A percentile compares a stretch with the other conserved stretches of the same genome.
These are phyloP conservation scores for Ophiocordyceps polyrhachis-furcata DNA, from an alignment of 2,329 filamentous ascomycete species.

Conservation along the genomic window DNA sequence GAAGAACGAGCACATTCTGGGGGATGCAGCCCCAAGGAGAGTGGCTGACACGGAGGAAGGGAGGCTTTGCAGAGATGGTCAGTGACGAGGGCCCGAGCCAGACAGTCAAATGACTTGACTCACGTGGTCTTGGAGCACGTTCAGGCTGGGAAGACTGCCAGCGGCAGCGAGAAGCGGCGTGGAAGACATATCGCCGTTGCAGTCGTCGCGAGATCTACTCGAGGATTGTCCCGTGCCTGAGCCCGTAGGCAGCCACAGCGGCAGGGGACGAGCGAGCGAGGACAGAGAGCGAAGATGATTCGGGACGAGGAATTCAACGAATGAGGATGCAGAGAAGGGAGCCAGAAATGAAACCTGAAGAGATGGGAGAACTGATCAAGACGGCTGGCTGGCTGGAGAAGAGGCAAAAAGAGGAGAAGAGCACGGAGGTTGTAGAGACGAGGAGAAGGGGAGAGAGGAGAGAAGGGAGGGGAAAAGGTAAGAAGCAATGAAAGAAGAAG, in stretches of 20 bases:
- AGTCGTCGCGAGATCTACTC: slow-evolving; percentile 1
- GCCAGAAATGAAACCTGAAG: slow-evolving; percentile 1
- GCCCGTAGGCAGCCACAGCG: not conserved
- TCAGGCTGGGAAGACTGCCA: slow-evolving; percentile 13
- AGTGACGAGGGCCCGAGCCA: not conserved
- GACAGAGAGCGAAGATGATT: not conserved
- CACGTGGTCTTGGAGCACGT: slow-evolving; percentile 18
- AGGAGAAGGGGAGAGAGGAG: not conserved
- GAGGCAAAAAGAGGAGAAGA: not conserved
- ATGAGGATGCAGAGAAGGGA: not conserved
- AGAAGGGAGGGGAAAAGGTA: not conserved
- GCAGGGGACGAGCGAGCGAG: not conserved
- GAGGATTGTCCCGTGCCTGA: not conserved
- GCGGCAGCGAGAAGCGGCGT: slow-evolving; percentile 15
- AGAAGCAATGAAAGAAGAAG: not conserved
- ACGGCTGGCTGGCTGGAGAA: not conserved
- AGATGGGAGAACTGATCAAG: slow-evolving; percentile 1
- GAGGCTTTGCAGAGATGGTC: slow-evolving; percentile 17
- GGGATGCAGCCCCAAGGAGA: slow-evolving; percentile 29
- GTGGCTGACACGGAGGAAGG: slow-evolving; percentile 31
- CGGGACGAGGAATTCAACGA: not conserved
- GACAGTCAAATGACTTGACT: not conserved
- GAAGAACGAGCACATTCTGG: slow-evolving; percentile 24
- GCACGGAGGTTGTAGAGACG: not conserved
- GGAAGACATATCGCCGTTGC: slow-evolving; percentile 12